Evolutionary conservation across 805 yeast species (phyloP).

Genomic region (Starmerella riodocensis): DNA sequence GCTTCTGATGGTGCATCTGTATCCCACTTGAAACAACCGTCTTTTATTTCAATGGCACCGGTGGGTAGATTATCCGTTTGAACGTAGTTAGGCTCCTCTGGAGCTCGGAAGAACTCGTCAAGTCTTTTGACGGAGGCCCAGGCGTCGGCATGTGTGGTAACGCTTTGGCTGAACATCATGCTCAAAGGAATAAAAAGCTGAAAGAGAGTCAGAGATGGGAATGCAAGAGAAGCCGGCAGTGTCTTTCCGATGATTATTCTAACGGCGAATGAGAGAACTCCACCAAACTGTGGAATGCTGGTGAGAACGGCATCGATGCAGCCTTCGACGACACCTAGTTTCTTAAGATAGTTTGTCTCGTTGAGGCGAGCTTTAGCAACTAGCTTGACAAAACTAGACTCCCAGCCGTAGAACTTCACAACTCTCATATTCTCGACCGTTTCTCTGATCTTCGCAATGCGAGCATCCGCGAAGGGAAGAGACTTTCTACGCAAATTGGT

Average conservation of each 20-base stretch:
- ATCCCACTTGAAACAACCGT: conserved; percentile 62
- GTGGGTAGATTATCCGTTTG: conserved; percentile 23
- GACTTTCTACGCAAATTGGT: conserved; percentile 45
- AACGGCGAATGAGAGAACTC: conserved; percentile 46
- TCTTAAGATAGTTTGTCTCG: conserved; percentile 51
- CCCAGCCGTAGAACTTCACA: conserved; percentile 88
- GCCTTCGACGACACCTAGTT: conserved; percentile 55
- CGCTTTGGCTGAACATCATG: conserved; percentile 40
- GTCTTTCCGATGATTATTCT: conserved; percentile 34
- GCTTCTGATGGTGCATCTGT: conserved; percentile 16
- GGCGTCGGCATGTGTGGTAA: conserved; percentile 31
- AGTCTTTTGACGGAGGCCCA: conserved; percentile 26
- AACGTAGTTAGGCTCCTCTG: conserved; percentile 29
- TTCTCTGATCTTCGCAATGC: conserved; percentile 69
- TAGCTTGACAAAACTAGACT: conserved; percentile 52
- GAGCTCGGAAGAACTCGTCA: conserved; percentile 25
- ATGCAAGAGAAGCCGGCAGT: conserved; percentile 47
- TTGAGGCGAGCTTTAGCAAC: conserved; percentile 42
- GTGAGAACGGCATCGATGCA: conserved; percentile 50
- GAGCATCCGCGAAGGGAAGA: conserved; percentile 53
- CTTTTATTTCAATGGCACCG: conserved; percentile 36
- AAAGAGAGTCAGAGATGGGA: conserved; percentile 59
- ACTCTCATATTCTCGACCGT: conserved; percentile 63
- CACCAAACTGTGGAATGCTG: conserved; percentile 55
- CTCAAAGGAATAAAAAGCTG: conserved; percentile 58